phyloP scores from a whole-genome alignment of 1,284 basidiomycete genomes.

The Heterobasidion occidentale region DNA sequence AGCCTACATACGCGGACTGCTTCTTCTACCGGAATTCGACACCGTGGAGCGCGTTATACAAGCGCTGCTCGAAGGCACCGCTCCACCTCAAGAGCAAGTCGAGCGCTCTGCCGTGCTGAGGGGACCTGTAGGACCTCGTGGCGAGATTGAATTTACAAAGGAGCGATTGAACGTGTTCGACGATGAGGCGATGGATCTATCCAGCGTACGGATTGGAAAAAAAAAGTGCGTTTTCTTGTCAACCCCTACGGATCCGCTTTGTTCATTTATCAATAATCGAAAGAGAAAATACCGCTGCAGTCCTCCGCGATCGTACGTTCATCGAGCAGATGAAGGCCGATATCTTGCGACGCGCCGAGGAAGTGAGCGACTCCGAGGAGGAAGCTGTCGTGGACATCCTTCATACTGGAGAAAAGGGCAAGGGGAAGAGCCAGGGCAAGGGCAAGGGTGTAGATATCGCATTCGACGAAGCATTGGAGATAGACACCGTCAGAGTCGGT shows the following conservation, averaged over 20 bases:
- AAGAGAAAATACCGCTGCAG: constrained; percentile 24
- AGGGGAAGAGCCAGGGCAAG: constrained; percentile 15
- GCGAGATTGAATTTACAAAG: constrained; percentile 28
- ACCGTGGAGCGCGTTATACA: constrained; percentile 54
- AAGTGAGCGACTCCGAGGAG: constrained; percentile 42
- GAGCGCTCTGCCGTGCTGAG: background rate
- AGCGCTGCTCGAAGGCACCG: constrained; percentile 65
- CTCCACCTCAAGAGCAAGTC: constrained; percentile 32
- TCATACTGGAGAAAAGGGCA: constrained; percentile 8
- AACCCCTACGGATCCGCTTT: constrained; percentile 1
- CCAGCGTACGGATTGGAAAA: constrained; percentile 58
- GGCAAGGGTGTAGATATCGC: constrained; percentile 28
- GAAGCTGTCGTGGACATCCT: constrained; percentile 46
- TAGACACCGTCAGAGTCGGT: constrained; percentile 31
- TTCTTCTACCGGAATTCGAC: constrained; percentile 39
- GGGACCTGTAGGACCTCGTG: constrained; percentile 3
- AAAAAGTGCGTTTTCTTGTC: constrained; percentile 38
- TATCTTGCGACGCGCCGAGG: constrained; percentile 71
- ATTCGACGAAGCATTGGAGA: constrained; percentile 45
- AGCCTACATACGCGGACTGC: constrained; percentile 47
- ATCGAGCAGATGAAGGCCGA: constrained; percentile 73
- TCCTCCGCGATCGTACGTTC: constrained; percentile 51
- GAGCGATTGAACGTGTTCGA: constrained; percentile 69
- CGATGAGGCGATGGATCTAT: constrained; percentile 57
- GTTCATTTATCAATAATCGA: constrained; percentile 10